phyloP scores from a whole-genome alignment of 2,329 filamentous ascomycete species.

The Calonectria pseudoturangicola region DNA sequence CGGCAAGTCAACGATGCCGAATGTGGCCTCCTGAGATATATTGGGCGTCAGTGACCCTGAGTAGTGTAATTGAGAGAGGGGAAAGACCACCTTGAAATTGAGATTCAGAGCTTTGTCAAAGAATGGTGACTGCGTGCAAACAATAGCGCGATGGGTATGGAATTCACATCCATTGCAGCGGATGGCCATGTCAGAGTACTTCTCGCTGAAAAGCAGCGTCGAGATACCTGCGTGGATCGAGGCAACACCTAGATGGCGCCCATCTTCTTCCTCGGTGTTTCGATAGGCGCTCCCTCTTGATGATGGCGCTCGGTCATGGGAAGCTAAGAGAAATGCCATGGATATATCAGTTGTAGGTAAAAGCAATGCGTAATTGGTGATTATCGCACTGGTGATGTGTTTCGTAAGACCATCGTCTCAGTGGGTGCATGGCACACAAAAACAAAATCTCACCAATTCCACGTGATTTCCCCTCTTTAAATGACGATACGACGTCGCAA shows the following conservation, averaged over 20 bases:
- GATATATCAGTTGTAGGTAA: not conserved
- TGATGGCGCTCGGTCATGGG: not conserved
- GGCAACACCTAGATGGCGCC: not conserved
- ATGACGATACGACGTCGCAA: too few species aligned
- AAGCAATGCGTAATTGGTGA: not conserved
- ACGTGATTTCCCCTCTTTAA: too few species aligned
- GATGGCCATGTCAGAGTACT: conserved; percentile 60
- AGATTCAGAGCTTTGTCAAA: conserved; percentile 52
- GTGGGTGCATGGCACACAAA: too few species aligned
- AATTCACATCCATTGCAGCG: conserved; percentile 55
- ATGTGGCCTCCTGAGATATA: conserved; percentile 44
- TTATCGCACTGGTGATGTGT: not conserved
- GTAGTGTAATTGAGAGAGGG: not conserved
- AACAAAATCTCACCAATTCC: too few species aligned
- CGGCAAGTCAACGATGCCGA: conserved; percentile 50
- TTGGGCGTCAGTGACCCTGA: not conserved
- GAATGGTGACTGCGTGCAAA: conserved; percentile 61
- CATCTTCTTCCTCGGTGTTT: not conserved
- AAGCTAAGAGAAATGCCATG: not conserved
- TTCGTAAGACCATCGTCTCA: too few species aligned
- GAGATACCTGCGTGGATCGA: not conserved
- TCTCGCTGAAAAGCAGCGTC: conserved; percentile 32
- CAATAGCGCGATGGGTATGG: conserved; percentile 58
- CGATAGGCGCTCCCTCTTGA: not conserved
- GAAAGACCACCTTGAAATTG: conserved; percentile 53